Conservation (phyloP, 495 filamentous ascomycete species). For the Ramalina peruviana region DNA sequence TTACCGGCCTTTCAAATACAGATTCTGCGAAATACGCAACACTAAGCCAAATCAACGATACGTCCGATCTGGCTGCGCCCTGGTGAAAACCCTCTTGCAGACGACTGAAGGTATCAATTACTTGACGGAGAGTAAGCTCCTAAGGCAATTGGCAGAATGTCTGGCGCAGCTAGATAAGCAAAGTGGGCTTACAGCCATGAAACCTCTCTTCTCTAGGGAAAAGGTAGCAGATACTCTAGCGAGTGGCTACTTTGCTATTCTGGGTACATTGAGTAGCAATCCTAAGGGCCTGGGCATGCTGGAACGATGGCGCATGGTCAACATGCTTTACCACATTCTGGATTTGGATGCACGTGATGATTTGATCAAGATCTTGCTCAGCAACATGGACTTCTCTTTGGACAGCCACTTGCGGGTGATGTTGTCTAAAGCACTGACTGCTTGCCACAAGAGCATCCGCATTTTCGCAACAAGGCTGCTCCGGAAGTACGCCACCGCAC, state of each 20-base stretch:
- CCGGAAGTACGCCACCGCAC: conserved; percentile 60
- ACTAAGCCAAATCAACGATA: conserved; percentile 90
- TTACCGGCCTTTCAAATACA: conserved; percentile 91
- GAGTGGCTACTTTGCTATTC: conserved; percentile 84
- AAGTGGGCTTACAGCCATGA: conserved; percentile 77
- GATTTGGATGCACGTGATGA: conserved; percentile 83
- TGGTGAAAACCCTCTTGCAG: conserved; percentile 75
- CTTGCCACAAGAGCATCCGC: conserved; percentile 78
- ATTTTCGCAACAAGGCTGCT: conserved; percentile 75
- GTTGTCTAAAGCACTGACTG: conserved; percentile 81
- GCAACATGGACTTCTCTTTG: conserved; percentile 81
- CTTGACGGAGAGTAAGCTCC: conserved; percentile 78
- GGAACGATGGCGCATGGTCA: conserved; percentile 91
- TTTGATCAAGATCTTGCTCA: conserved; percentile 70
- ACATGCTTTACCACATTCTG: conserved; percentile 98
- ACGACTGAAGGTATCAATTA: conserved; percentile 72
- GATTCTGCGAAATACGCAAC: conserved; percentile 74
- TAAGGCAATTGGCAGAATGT: conserved; percentile 89
- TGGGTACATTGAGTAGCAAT: conserved; percentile 75
- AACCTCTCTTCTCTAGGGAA: conserved; percentile 75
- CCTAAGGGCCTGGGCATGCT: conserved; percentile 74
- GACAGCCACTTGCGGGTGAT: conserved; percentile 85
- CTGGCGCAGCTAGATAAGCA: conserved; percentile 84
- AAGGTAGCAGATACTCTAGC: conserved; percentile 73
- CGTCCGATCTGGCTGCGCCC: conserved; percentile 71